Evolutionary conservation across 2,329 filamentous ascomycete genomes (phyloP), one percentile per base, ranked within the genome.

Genomic region (Penicillium thymicola): DNA sequence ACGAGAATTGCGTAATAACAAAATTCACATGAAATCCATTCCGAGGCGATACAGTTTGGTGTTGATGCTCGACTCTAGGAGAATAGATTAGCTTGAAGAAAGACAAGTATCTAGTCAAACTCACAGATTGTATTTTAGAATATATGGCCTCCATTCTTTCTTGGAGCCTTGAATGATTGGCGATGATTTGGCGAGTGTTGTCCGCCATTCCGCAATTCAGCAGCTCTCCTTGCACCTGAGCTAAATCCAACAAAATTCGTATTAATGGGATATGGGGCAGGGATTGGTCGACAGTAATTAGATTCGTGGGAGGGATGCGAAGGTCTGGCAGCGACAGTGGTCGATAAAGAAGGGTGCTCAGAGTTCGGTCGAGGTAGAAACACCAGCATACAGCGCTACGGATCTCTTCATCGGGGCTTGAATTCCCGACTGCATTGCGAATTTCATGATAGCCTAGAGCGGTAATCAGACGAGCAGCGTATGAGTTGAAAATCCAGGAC

Each of bases 321-420:
- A 37, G 55, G 38, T 57, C 60, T 21, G 54, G 66, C 18, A 70
- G 45, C 2, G 68, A 65, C 6, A 64, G 41, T 16, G 62, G 60
- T 18, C 63, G 65, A 32, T 48, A 34, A 13, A 70, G 56, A 32
- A 70, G 64, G 14, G 65, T 48, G 51, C 69, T 66, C 14, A 70
- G 55, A 1, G 64, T 67, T 27, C 62, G 43, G 50, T 71, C 68
- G 5, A 68, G 56, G 32, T 66, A 69, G 41, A 65, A 70, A 45
- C 67, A 70, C 65, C 66, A 70, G 16, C 56, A 65, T 21, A 71
- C 47, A 21, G 47, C 62, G 32, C 53, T 61, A 14, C 59, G 48
- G 7, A 65, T 61, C 16, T 66, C 64, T 30, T 67, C 57, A 11
- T 67, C 55, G 2, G 21, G 4, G 7, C 55, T 46, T 16, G 57